Evolutionary conservation across 331 rosid genomes (phyloP).

Genomic region (Telfairia occidentalis): DNA sequence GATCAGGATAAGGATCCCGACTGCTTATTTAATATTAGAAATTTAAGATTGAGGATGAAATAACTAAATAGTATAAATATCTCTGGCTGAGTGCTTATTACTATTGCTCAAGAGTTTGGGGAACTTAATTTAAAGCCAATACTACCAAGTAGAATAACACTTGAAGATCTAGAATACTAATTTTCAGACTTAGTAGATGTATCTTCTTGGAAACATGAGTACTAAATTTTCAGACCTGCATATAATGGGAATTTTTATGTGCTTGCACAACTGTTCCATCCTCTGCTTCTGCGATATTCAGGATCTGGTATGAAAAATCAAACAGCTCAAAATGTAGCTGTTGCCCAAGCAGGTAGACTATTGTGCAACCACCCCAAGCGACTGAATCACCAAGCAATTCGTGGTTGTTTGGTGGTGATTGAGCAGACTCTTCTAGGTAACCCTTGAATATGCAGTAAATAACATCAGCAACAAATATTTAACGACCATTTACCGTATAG

Average conservation of each 20-base stretch:
- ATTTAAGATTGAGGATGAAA: neutral
- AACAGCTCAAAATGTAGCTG: slow-evolving; percentile 94
- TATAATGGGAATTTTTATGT: slow-evolving; percentile 46
- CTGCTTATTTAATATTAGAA: neutral
- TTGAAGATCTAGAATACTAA: neutral
- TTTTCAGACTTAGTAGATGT: neutral
- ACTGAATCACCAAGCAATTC: slow-evolving; percentile 88
- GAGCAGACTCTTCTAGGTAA: slow-evolving; percentile 73
- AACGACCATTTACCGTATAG: neutral
- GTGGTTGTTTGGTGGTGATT: slow-evolving; percentile 46
- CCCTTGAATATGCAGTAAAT: slow-evolving; percentile 44
- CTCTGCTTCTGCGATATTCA: slow-evolving; percentile 92
- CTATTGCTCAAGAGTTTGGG: neutral
- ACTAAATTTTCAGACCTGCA: slow-evolving; percentile 42
- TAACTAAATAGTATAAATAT: neutral
- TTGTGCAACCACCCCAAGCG: slow-evolving; percentile 99
- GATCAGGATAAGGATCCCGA: neutral
- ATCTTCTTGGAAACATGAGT: slow-evolving; percentile 1
- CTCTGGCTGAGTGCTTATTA: neutral
- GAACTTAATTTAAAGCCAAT: neutral
- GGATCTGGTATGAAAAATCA: slow-evolving; percentile 89
- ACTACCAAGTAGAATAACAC: neutral
- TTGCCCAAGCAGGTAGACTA: slow-evolving; percentile 92
- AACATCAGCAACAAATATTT: slow-evolving; percentile 11
- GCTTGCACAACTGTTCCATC: slow-evolving; percentile 39